A percentile compares a stretch with the other conserved stretches of the same genome.
These are phyloP conservation scores for Puccinia horiana DNA, from an alignment of 1,284 basidiomycete genomes.

Conservation along the genomic window DNA sequence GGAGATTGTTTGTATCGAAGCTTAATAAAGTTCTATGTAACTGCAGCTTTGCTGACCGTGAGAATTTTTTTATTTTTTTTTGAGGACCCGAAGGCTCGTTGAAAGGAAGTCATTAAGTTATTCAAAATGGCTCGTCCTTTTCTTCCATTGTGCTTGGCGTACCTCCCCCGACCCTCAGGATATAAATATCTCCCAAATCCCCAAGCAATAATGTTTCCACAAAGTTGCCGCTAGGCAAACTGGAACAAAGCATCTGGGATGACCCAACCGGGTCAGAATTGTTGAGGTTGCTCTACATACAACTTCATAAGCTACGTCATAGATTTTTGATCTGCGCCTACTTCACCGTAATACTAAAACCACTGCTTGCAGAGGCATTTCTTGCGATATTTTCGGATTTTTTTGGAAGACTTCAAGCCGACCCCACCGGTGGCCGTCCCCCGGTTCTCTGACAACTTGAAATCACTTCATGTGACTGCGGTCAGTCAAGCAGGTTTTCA, in stretches of 20 bases:
- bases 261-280: not conserved
- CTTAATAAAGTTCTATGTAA: slow-evolving; percentile 1
- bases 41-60: slow-evolving; percentile 4
- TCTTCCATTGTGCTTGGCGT: not conserved
- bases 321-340: no score
- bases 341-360: no score
- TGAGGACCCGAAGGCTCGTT: not conserved
- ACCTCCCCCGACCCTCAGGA: not conserved
- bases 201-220: not conserved
- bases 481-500: no score
- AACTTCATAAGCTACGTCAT: no score
- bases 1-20: slow-evolving; percentile 7
- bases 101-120: slow-evolving; percentile 31
- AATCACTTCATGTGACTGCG: no score
- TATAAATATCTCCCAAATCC: slow-evolving; percentile 9
- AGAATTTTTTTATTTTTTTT: not conserved
- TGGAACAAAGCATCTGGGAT: not conserved
- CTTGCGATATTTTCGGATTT: no score
- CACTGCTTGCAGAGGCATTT: no score
- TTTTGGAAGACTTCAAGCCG: no score
- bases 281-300: no score
- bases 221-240: slow-evolving; percentile 9
- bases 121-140: slow-evolving; percentile 9
- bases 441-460: no score
- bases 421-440: no score